A percentile compares a stretch with the other conserved stretches of the same genome.
Conservation (phyloP, 768 basidiomycete species). For the Mycena capillaripes region DNA sequence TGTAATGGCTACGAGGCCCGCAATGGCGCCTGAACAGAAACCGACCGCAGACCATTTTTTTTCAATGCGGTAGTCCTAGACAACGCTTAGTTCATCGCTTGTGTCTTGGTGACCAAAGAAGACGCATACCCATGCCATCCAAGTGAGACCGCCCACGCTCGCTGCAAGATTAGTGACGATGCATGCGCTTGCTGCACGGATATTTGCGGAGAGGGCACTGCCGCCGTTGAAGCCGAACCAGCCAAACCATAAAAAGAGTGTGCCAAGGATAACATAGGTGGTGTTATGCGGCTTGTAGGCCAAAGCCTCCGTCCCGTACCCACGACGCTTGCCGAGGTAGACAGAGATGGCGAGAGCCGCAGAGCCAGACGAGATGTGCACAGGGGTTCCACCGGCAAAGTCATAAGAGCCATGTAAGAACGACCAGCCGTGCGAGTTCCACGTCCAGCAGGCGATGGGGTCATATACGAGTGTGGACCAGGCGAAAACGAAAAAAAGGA, state of each 20-base stretch:
- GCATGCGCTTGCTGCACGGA: constrained; percentile 90
- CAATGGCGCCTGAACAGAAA: constrained; percentile 95
- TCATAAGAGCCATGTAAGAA: constrained; percentile 74
- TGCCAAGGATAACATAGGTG: constrained; percentile 93
- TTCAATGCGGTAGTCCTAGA: constrained; percentile 92
- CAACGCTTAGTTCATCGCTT: neutral
- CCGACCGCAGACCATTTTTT: constrained; percentile 94
- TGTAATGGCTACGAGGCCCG: constrained; percentile 91
- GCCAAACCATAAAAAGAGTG: constrained; percentile 82
- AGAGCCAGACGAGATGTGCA: constrained; percentile 95
- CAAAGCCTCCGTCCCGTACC: constrained; percentile 56
- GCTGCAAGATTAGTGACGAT: constrained; percentile 96
- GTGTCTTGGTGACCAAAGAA: neutral
- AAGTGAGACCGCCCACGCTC: constrained; percentile 86
- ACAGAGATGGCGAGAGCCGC: constrained; percentile 93
- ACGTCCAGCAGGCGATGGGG: constrained; percentile 96
- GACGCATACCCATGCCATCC: constrained; percentile 86
- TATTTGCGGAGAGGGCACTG: constrained; percentile 88
- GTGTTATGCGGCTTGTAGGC: constrained; percentile 97
- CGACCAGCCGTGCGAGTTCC: constrained; percentile 88
- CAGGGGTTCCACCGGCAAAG: constrained; percentile 79
- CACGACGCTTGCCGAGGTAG: constrained; percentile 70
- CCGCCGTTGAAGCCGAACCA: constrained; percentile 99
- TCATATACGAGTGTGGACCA: constrained; percentile 95
- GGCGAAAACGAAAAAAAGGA: constrained; percentile 90